These are phyloP conservation scores for Kodamaea kaohsiungensis DNA, from an alignment of 805 yeast species.

Conservation along the genomic window DNA sequence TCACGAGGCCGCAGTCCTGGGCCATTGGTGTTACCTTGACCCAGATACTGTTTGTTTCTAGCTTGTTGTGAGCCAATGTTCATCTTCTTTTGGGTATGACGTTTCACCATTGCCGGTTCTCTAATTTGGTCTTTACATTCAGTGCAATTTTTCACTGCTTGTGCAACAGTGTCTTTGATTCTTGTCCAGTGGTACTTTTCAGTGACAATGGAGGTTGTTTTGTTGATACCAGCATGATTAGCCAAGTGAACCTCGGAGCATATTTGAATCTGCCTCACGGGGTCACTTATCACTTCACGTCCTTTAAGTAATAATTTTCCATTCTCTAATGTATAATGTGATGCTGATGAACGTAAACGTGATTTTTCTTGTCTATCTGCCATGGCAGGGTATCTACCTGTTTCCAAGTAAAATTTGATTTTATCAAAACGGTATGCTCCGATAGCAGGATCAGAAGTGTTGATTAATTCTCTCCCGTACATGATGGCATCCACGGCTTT, in stretches of 20 bases:
- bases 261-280: constrained; percentile 70
- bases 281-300: constrained; percentile 80
- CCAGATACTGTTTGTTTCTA: constrained; percentile 13
- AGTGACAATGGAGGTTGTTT: constrained; percentile 73
- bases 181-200: constrained; percentile 90
- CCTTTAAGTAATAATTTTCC: constrained; percentile 78
- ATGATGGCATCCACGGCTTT: constrained; percentile 84
- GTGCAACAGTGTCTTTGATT: constrained; percentile 82
- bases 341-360: constrained; percentile 76
- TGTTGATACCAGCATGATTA: constrained; percentile 86
- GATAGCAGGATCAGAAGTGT: constrained; percentile 48
- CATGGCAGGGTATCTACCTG: constrained; percentile 84
- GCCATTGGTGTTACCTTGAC: constrained; percentile 20
- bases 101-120: constrained; percentile 18
- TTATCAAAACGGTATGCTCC: constrained; percentile 71
- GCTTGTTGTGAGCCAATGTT: constrained; percentile 8
- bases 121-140: constrained; percentile 61
- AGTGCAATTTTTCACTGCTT: constrained; percentile 72
- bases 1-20: constrained; percentile 21
- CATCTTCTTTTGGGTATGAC: constrained; percentile 20
- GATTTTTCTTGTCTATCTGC: constrained; percentile 85
- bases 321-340: constrained; percentile 68
- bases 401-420: constrained; percentile 72
- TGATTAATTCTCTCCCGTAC: constrained; percentile 78
- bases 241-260: constrained; percentile 68